Evolutionary conservation across 345 rosid genomes (phyloP), one percentile per base, ranked within the genome.

Genomic region (Arabidopsis thaliana): DNA sequence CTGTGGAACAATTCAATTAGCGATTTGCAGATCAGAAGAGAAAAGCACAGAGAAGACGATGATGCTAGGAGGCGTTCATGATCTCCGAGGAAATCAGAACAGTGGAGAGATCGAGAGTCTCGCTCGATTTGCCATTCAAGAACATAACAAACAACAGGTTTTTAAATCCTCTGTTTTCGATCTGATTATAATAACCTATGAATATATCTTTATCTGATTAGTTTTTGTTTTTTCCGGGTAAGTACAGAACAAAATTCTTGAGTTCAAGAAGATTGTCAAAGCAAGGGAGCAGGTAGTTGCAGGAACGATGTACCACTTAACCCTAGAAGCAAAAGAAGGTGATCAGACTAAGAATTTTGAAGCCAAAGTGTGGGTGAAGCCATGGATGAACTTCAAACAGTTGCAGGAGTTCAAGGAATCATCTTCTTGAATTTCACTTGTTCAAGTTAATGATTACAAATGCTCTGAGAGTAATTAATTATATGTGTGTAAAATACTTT

Each of bases 361-460:
- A 66, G 93, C 96, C 36, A 88, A 89, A 80, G 88, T 91, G 1
- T 88, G 96, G 97, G 92, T 89, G 63, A 88, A 91, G 83, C 92
- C 93, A 7, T 90, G 96, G 97, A 83, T 88, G 82, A 83, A 88
- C 67, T 90, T 88, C 75, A 88, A 88, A 75, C 82, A 92, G 77
- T 67, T 92, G 60, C 82, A 83, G 61, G 96, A 90, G 65, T 92
- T 90, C 73, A 92, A 92, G 69, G 79, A 79, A 56, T 48, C 80
- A 1, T 55, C 80, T 5, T 0, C 71, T 62, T 76, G 52, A 75
- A 25, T 10, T 16, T 14, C 32, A 52, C 23, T 51, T 42, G 40
- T 25, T 49, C 6, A 51, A 49, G 42, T 11, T 58, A 9, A 33
- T 58, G 42, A 34, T 58, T 36, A 58, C 28, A 34, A 4, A 20